Evolutionary conservation across 441 rosid species (phyloP).

Genomic region (Viola pubescens): DNA sequence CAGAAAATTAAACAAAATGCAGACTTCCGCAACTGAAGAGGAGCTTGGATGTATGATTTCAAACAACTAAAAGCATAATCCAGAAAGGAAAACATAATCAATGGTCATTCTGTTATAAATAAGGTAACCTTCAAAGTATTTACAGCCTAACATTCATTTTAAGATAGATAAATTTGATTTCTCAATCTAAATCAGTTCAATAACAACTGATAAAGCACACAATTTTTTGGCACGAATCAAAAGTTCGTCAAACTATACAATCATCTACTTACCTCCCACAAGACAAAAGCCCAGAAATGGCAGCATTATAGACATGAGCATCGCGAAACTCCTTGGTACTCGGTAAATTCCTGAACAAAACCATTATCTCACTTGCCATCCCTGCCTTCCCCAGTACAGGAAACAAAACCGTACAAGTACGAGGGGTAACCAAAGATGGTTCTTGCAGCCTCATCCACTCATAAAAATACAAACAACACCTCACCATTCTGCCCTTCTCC

Average conservation of each 20-base stretch:
- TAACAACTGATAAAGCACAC: not conserved
- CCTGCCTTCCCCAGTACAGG: slow-evolving; percentile 53
- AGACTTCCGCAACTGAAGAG: not conserved
- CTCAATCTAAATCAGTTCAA: not conserved
- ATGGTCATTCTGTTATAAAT: not conserved
- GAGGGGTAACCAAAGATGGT: slow-evolving; percentile 55
- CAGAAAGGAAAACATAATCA: not conserved
- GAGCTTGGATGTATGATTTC: not conserved
- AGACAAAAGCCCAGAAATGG: slow-evolving; percentile 56
- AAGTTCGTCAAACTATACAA: not conserved
- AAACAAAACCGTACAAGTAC: slow-evolving; percentile 63
- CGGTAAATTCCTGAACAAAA: slow-evolving; percentile 56
- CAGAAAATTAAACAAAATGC: not conserved
- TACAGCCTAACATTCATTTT: not conserved
- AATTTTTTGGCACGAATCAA: not conserved
- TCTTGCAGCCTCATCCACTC: slow-evolving; percentile 86
- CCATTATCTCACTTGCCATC: slow-evolving; percentile 53
- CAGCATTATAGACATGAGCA: slow-evolving; percentile 68
- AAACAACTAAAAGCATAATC: not conserved
- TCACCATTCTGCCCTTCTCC: slow-evolving; percentile 22
- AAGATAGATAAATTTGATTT: no score
- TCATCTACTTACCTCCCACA: slow-evolving; percentile 42
- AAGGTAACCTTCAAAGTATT: not conserved
- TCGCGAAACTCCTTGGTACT: slow-evolving; percentile 44
- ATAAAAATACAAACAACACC: slow-evolving; percentile 50